Percentiles rank a stretch among this genome's conserved stretches.
These are phyloP conservation scores for Astrothelium macrocarpum DNA, from an alignment of 495 filamentous ascomycete genomes.

Conservation along the genomic window DNA sequence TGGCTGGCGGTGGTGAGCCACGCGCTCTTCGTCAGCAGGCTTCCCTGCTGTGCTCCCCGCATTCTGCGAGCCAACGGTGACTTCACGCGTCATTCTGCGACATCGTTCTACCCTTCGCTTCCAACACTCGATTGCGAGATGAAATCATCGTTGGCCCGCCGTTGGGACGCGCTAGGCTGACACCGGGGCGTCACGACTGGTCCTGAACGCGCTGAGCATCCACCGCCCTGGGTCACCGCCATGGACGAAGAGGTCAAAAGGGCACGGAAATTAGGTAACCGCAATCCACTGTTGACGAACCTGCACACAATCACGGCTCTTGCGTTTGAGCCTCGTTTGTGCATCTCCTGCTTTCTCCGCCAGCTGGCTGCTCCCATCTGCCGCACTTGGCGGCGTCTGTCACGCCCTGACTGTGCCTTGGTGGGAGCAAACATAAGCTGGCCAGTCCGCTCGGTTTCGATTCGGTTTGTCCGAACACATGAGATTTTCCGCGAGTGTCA, in stretches of 20 bases:
- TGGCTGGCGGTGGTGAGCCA: not conserved
- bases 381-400: too few relatives aligned
- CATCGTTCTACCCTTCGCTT: not conserved
- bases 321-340: not conserved
- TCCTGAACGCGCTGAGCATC: not conserved
- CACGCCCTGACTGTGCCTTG: too few relatives aligned
- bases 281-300: too few relatives aligned
- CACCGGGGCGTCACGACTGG: not conserved
- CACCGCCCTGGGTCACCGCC: not conserved
- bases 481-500: not conserved
- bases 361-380: not conserved
- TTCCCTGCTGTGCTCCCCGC: not conserved
- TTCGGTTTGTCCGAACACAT: not conserved
- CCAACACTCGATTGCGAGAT: not conserved
- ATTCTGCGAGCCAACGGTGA: not conserved
- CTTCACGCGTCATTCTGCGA: not conserved
- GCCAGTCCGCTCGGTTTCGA: not conserved
- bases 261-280: slow-evolving; percentile 2
- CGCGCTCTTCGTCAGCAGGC: not conserved
- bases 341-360: slow-evolving; percentile 6
- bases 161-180: not conserved
- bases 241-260: not conserved
- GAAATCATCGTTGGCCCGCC: not conserved
- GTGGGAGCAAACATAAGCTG: too few relatives aligned
- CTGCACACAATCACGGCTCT: not conserved